Evolutionary conservation across 768 basidiomycete genomes (phyloP).

Genomic region (Tylopilus sp.): DNA sequence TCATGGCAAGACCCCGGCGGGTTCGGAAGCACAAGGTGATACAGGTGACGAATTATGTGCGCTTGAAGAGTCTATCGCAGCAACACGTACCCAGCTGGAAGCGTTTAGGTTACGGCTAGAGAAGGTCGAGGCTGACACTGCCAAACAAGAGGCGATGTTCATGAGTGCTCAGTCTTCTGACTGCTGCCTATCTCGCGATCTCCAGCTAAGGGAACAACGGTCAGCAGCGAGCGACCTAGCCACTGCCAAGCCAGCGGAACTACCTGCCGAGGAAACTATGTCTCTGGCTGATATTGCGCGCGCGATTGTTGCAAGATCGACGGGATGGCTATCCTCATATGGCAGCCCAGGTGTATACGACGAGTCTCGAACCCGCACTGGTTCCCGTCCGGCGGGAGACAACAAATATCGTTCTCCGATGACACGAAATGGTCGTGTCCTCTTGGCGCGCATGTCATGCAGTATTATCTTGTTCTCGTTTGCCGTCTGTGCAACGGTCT

Average conservation of each 20-base stretch:
- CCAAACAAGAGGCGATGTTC: slow-evolving; percentile 11
- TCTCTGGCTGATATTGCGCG: slow-evolving; percentile 11
- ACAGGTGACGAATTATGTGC: slow-evolving; percentile 9
- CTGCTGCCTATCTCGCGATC: background rate
- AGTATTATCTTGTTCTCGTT: slow-evolving; percentile 26
- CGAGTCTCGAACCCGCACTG: background rate
- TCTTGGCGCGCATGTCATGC: slow-evolving; percentile 18
- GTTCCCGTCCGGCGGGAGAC: background rate
- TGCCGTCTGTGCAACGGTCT: slow-evolving; percentile 24
- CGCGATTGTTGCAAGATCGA: slow-evolving; percentile 13
- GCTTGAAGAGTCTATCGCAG: slow-evolving; percentile 24
- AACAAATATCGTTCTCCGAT: background rate
- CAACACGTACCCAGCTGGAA: slow-evolving; percentile 26
- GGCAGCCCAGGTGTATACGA: background rate
- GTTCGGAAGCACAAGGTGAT: background rate
- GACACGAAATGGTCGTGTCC: slow-evolving; percentile 4
- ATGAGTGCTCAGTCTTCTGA: background rate
- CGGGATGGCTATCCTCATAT: slow-evolving; percentile 26
- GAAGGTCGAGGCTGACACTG: slow-evolving; percentile 22
- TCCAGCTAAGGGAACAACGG: background rate
- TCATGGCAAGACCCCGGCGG: background rate
- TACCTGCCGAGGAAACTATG: background rate
- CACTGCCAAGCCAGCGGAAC: background rate
- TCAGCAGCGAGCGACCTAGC: background rate
- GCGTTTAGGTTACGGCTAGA: slow-evolving; percentile 27